A percentile compares a stretch with the other conserved stretches of the same genome.
These are phyloP conservation scores for Ganoderma boninense DNA, from an alignment of 1,284 basidiomycete species.

Conservation along the genomic window DNA sequence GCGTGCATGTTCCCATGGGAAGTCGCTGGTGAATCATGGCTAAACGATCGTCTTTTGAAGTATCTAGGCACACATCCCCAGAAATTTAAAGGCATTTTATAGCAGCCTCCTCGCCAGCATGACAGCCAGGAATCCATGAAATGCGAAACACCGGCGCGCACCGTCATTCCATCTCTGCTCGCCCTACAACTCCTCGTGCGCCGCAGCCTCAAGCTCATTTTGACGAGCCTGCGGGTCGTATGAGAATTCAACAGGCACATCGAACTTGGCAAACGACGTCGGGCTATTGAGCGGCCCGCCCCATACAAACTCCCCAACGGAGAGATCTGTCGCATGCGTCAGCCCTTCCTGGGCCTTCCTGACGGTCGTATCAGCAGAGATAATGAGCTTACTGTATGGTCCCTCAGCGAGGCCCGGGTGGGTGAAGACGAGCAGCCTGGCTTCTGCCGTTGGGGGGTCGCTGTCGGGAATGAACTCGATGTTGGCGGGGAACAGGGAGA, in stretches of 20 bases:
- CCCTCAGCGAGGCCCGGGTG: slow-evolving; percentile 1
- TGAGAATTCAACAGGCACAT: background rate
- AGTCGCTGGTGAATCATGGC: too few species aligned
- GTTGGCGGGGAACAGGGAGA: background rate
- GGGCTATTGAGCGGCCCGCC: background rate
- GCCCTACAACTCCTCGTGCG: background rate
- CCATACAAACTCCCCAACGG: background rate
- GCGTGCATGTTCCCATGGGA: too few species aligned
- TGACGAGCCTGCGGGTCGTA: background rate
- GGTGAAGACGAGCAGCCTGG: background rate
- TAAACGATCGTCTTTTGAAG: too few species aligned
- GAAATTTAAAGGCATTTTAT: background rate
- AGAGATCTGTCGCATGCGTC: background rate
- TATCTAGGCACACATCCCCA: too few species aligned
- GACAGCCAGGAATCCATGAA: background rate
- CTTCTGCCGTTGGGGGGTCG: background rate
- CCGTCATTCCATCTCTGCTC: background rate
- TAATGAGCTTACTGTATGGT: background rate
- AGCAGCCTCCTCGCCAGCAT: background rate
- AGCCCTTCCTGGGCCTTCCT: background rate
- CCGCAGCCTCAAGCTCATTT: background rate
- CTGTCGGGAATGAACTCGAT: slow-evolving; percentile 1
- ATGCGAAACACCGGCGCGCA: background rate
- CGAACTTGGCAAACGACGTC: background rate
- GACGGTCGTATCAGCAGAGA: too few species aligned